Evolutionary conservation across 2,329 filamentous ascomycete genomes (phyloP), one percentile per base, ranked within the genome.

Genomic region (Epichloe coenophiala): DNA sequence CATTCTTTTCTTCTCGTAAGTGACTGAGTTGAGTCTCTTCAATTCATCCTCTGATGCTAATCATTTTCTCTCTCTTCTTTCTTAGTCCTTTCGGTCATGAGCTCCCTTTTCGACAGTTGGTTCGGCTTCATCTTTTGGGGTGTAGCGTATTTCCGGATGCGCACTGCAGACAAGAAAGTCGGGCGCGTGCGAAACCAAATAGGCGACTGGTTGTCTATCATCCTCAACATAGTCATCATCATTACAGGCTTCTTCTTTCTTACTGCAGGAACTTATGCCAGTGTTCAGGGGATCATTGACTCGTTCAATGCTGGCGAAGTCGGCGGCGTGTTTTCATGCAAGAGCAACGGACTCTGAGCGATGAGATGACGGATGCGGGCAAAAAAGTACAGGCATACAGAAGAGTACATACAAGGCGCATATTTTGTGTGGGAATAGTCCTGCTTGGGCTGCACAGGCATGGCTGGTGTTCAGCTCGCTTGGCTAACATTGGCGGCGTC

Each of bases 91-190:
- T 82, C 81, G 4, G 72, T 88, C 54, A 86, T 89, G 83, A 86
- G 82, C n/a, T 88, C 88, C 4, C 77, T 95, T 1, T 95, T 95
- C 62, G 88, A 95, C 68, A 91, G 86, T 49, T 91, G 89, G 75
- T 91, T 91, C 60, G 90, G 90, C 23, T 96, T 95, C 73, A 95
- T 95, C 62, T 96, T 95, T 73, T 96, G 86, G 86, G 86, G 84
- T 12, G 77, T 88, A 1, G 86, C 86, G 1, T 91, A 88, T 62
- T 77, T 89, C 61, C 78, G 84, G 51, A 87, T 91, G 84, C 76
- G 85, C 45, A 70, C 70, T 19, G 83, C 77, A 1, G 83, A 87
- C 6, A 62, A 74, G 2, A 68, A 71, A 1, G 73, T 77, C 35
- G 73, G 76, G 47, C 75, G 71, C 55, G 69, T 68, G 1, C 71